Conservation (phyloP, 2,329 filamentous ascomycete genomes). For the Calonectria fujianensis region DNA sequence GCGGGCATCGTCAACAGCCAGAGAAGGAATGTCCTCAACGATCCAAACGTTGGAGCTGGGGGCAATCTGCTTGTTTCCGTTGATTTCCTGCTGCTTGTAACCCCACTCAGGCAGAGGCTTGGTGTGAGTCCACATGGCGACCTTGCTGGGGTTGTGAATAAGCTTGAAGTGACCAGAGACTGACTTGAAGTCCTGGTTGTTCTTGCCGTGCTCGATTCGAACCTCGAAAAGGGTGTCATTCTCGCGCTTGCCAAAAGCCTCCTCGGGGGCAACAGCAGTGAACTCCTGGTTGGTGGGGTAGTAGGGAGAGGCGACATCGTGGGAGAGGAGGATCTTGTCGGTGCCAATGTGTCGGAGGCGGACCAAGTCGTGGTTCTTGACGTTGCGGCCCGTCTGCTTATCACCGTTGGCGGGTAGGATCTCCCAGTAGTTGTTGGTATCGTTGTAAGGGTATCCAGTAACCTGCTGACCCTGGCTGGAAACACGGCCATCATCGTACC, state of each 20-base stretch:
- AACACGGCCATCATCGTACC: constrained; percentile 97
- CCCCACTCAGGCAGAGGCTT: constrained; percentile 98
- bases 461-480: constrained; percentile 99
- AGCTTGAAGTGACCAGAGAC: constrained; percentile 96
- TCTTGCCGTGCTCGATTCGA: constrained; percentile 90
- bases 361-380: constrained; percentile 90
- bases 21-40: constrained; percentile 90
- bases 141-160: constrained; percentile 94
- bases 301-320: constrained; percentile 97
- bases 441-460: constrained; percentile 97
- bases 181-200: constrained; percentile 89
- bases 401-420: constrained; percentile 83
- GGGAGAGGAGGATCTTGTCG: constrained; percentile 89
- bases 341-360: constrained; percentile 91
- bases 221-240: constrained; percentile 97
- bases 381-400: constrained; percentile 75
- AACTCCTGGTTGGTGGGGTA: constrained; percentile 99
- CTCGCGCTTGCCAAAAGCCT: constrained; percentile 82
- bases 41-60: constrained; percentile 96
- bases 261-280: constrained; percentile 84
- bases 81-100: constrained; percentile 98
- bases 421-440: constrained; percentile 99
- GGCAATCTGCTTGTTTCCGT: constrained; percentile 96
- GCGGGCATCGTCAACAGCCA: constrained; percentile 82
- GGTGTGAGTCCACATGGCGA: constrained; percentile 99